phyloP scores from a whole-genome alignment of 805 yeast species.

The Zygoascus tannicola region DNA sequence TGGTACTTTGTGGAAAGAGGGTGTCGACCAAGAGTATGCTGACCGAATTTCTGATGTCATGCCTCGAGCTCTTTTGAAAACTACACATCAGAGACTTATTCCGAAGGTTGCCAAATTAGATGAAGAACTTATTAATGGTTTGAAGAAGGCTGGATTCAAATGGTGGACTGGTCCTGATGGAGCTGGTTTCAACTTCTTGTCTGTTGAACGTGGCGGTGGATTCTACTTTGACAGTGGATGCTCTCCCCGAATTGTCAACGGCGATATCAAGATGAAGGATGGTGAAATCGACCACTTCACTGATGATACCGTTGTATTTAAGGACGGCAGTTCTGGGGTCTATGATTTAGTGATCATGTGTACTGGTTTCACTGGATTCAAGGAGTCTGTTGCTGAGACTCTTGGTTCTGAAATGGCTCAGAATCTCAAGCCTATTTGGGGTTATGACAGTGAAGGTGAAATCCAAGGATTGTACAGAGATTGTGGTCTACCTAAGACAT shows the following conservation, averaged over 20 bases:
- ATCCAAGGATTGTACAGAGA: slow-evolving; percentile 32
- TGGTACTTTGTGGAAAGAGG: slow-evolving; percentile 32
- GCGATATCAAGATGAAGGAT: slow-evolving; percentile 32
- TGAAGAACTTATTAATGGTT: slow-evolving; percentile 26
- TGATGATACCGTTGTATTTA: slow-evolving; percentile 32
- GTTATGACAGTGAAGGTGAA: slow-evolving; percentile 38
- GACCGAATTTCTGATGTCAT: slow-evolving; percentile 31
- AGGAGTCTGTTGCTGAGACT: slow-evolving; percentile 32
- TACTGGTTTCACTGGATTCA: slow-evolving; percentile 38
- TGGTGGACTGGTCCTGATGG: slow-evolving; percentile 37
- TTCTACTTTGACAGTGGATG: slow-evolving; percentile 41
- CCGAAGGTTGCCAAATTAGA: slow-evolving; percentile 24
- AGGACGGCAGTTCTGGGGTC: slow-evolving; percentile 21
- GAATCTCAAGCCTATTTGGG: slow-evolving; percentile 33
- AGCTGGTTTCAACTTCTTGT: slow-evolving; percentile 35
- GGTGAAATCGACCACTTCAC: slow-evolving; percentile 31
- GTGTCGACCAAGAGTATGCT: slow-evolving; percentile 33
- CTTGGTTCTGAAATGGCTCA: slow-evolving; percentile 33
- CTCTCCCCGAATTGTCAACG: slow-evolving; percentile 33
- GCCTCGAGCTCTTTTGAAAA: slow-evolving; percentile 31
- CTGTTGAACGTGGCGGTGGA: slow-evolving; percentile 38
- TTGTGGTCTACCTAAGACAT: slow-evolving; percentile 35
- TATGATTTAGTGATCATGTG: slow-evolving; percentile 34
- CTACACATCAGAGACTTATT: slow-evolving; percentile 30
- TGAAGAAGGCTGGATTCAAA: slow-evolving; percentile 32